Evolutionary conservation across 305 asterid genomes (phyloP), one percentile per base, ranked within the genome.

Genomic region (Ilex paraguariensis): DNA sequence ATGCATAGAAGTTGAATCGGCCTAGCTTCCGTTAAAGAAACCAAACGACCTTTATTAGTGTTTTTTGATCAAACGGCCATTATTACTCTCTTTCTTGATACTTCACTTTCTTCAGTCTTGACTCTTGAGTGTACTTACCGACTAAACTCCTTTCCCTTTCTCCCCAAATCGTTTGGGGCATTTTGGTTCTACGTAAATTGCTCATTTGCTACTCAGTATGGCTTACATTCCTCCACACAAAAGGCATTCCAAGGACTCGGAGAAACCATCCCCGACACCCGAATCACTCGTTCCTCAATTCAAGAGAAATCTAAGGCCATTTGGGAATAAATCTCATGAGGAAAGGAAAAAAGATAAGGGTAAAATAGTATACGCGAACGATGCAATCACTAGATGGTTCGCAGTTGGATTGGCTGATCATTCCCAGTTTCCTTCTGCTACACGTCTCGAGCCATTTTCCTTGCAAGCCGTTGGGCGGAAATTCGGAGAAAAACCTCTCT

Each of bases 211-310:
- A 36, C 42, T 46, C 13, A 12, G 17, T 32, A 70, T 66, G 83
- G 68, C 86, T 16, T 80, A 81, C 56, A 60, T 75, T 55, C 86
- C 83, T 10, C 83, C 81, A 31, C 83, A 81, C 69, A 77, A 58
- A 72, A 64, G 86, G 68, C 81, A 63, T 54, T 30, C 62, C 6
- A 63, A 21, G 49, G 69, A 46, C 10, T 13, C 52, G n/a, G 52
- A 46, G 52, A 46, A 46, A 12, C 52, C 15, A 46, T 11, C 15
- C 13, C 52, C 52, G 10, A 46, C 52, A 46, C 52, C 52, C 10
- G 52, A 10, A 10, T 46, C 52, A 46, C 52, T 46, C 15, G 13
- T 13, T 46, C 52, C 52, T 13, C 11, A 46, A 13, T 46, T 46
- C 52, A 11, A 46, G 13, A 46, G 15, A 46, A 46, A 4, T 46